Evolutionary conservation across 1,139 yeast species (phyloP), one percentile per base, ranked within the genome.

Genomic region (Sugiyamaella paludigena): DNA sequence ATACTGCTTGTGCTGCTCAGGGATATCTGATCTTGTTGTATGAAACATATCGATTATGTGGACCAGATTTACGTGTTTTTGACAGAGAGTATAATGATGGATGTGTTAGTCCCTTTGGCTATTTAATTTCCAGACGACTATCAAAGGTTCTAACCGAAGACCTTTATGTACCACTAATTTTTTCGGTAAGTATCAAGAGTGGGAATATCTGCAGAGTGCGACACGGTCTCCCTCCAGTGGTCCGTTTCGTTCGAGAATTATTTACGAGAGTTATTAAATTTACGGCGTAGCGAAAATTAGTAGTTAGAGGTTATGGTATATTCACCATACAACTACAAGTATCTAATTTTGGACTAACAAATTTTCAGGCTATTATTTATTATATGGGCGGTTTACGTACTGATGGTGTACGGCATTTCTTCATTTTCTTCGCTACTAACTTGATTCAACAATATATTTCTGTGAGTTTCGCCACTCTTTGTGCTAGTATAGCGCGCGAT

Each of bases 311-410:
- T n/a, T n/a, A n/a, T n/a, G n/a, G n/a, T n/a, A n/a, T n/a, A n/a
- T n/a, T n/a, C n/a, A n/a, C n/a, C n/a, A n/a, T n/a, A n/a, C n/a
- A n/a, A 31, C 15, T 31, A n/a, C 34, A 5, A 31, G 34, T 13
- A 3, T 31, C 4, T 3, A 5, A 31, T 31, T 31, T 3, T 15
- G 26, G 28, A 27, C 40, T 52, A 27, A 39, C 45, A 9, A 28
- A 27, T 24, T 45, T 31, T 19, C 38, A 53, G 54, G 52, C 47
- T 4, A 78, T 84, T 26, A 78, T 87, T 0, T 87, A 83, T 60
- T 87, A 83, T 66, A 84, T 87, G 94, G 79, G 80, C 72, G 96
- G 95, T 0, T 70, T 87, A 28, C 68, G 86, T 37, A 68, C 73
- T 0, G 72, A 74, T 45, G 68, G 49, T 2, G 60, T 69, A 2